phyloP scores from a whole-genome alignment of 1,284 basidiomycete species.

The Violaceomyces palustris region DNA sequence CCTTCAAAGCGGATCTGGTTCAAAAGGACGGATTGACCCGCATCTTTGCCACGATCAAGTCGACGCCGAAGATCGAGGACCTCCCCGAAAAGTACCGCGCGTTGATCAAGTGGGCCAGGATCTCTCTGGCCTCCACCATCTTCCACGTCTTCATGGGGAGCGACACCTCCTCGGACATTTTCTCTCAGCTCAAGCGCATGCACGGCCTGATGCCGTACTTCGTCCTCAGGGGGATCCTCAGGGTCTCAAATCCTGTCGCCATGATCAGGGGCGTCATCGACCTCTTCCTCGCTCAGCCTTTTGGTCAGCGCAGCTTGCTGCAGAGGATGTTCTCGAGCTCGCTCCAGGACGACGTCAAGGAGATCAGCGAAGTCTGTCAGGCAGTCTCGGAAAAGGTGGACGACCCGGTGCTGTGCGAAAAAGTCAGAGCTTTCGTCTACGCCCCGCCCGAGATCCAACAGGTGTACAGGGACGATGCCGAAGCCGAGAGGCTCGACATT shows the following conservation, averaged over 20 bases:
- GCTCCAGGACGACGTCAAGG: slow-evolving; percentile 78
- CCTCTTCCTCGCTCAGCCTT: slow-evolving; percentile 94
- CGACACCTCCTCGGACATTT: slow-evolving; percentile 84
- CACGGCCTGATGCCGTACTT: slow-evolving; percentile 98
- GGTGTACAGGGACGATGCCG: slow-evolving; percentile 52
- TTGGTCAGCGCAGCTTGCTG: slow-evolving; percentile 77
- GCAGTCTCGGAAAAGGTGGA: slow-evolving; percentile 82
- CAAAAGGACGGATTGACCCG: slow-evolving; percentile 73
- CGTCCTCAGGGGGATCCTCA: slow-evolving; percentile 83
- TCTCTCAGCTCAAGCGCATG: slow-evolving; percentile 80
- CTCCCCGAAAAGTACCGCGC: slow-evolving; percentile 81
- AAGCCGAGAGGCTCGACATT: slow-evolving; percentile 69
- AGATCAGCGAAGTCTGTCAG: slow-evolving; percentile 77
- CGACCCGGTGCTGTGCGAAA: slow-evolving; percentile 79
- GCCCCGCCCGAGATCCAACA: slow-evolving; percentile 83
- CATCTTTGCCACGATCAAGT: slow-evolving; percentile 81
- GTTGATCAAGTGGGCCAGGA: slow-evolving; percentile 91
- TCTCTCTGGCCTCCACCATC: slow-evolving; percentile 78
- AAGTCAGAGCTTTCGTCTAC: slow-evolving; percentile 77
- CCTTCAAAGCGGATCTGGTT: slow-evolving; percentile 79
- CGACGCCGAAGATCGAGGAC: slow-evolving; percentile 70
- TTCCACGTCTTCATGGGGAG: slow-evolving; percentile 91
- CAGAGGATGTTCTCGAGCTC: slow-evolving; percentile 88
- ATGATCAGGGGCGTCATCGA: slow-evolving; percentile 92
- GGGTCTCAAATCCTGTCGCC: slow-evolving; percentile 88